These are phyloP conservation scores for Exophiala aquamarina DNA, from an alignment of 2,329 filamentous ascomycete genomes.

Conservation along the genomic window DNA sequence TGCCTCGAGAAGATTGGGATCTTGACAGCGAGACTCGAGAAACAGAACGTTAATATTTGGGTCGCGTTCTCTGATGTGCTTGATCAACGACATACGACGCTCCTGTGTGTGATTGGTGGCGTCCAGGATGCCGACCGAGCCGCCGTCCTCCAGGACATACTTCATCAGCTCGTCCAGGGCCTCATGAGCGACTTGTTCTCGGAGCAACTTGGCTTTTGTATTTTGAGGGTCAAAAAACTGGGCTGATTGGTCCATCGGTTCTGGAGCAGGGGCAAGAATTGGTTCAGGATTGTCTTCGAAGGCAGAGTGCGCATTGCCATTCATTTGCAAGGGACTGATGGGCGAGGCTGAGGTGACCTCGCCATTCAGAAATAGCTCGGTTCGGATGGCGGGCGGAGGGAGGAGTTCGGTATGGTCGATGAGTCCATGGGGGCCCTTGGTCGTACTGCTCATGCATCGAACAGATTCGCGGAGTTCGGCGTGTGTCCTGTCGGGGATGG, in stretches of 20 bases:
- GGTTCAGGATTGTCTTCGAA: conserved; percentile 11
- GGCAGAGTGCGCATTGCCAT: not conserved
- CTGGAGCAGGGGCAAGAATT: conserved; percentile 36
- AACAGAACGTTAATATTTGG: conserved; percentile 87
- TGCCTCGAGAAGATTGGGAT: conserved; percentile 80
- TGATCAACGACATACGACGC: conserved; percentile 78
- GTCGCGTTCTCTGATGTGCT: conserved; percentile 76
- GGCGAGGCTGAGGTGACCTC: conserved; percentile 31
- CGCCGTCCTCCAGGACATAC: conserved; percentile 78
- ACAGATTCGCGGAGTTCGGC: conserved; percentile 45
- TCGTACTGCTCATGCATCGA: conserved; percentile 42
- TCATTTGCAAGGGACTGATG: conserved; percentile 20
- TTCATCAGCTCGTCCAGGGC: conserved; percentile 90
- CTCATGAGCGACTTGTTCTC: conserved; percentile 88
- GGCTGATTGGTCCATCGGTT: conserved; percentile 80
- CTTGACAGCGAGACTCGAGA: conserved; percentile 89
- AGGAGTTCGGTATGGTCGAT: conserved; percentile 35
- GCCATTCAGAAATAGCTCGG: conserved; percentile 61
- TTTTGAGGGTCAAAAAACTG: conserved; percentile 94
- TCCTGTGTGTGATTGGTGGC: conserved; percentile 95
- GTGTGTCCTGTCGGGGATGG: conserved; percentile 34
- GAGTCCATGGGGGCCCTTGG: conserved; percentile 28
- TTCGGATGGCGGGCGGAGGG: conserved; percentile 45
- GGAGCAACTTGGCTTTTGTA: conserved; percentile 72
- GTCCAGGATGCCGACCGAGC: conserved; percentile 91